These are phyloP conservation scores for Metarhizium album DNA, from an alignment of 2,329 filamentous ascomycete genomes.

Conservation along the genomic window DNA sequence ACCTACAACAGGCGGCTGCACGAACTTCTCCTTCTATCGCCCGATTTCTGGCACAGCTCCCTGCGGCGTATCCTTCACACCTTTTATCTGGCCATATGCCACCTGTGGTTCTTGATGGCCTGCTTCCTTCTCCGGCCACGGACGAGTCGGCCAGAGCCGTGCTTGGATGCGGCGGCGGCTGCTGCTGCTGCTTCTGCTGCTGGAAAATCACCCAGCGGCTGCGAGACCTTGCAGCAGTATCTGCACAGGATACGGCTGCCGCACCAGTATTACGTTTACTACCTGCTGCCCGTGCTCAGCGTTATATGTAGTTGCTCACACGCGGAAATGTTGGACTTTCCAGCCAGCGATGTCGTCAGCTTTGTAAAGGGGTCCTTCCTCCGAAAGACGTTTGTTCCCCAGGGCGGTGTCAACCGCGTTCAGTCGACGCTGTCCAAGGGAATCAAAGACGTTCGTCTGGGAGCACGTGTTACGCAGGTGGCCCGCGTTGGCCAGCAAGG, in stretches of 20 bases:
- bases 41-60: slow-evolving; percentile 22
- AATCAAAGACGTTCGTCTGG: slow-evolving; percentile 28
- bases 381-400: slow-evolving; percentile 39
- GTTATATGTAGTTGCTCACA: slow-evolving; percentile 45
- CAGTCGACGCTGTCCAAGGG: slow-evolving; percentile 33
- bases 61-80: slow-evolving; percentile 32
- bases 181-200: no score
- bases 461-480: slow-evolving; percentile 26
- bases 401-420: slow-evolving; percentile 37
- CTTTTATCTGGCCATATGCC: slow-evolving; percentile 33
- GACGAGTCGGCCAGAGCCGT: not conserved
- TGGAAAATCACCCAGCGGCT: not conserved
- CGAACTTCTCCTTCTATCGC: slow-evolving; percentile 31
- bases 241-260: slow-evolving; percentile 38
- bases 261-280: slow-evolving; percentile 32
- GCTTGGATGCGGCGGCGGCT: not conserved
- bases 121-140: slow-evolving; percentile 36
- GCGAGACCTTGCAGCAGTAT: slow-evolving; percentile 21
- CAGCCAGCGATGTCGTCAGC: slow-evolving; percentile 39
- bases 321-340: slow-evolving; percentile 36
- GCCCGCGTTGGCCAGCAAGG: slow-evolving; percentile 11
- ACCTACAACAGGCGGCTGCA: slow-evolving; percentile 45
- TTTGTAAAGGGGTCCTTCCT: slow-evolving; percentile 38
- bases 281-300: slow-evolving; percentile 44
- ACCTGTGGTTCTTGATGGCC: slow-evolving; percentile 42